These are phyloP conservation scores for Aspergillus glaucus DNA, from an alignment of 2,329 filamentous ascomycete genomes.

Conservation along the genomic window DNA sequence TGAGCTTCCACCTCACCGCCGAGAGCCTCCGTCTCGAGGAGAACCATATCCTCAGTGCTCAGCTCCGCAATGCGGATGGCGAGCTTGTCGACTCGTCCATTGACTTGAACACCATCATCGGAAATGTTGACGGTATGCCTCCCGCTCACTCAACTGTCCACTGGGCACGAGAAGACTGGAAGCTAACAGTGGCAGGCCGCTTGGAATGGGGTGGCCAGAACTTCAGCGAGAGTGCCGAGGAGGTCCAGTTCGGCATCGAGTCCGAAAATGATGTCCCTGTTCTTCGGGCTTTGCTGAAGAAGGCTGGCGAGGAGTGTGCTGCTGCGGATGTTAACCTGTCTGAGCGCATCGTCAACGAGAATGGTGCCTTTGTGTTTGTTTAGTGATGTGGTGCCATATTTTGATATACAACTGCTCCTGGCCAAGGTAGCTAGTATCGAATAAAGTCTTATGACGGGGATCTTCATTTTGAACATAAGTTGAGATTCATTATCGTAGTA, in stretches of 20 bases:
- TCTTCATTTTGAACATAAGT: no score
- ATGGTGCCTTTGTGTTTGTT: conserved; percentile 1
- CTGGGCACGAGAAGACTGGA: neutral
- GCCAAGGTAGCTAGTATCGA: no score
- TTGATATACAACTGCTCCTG: no score
- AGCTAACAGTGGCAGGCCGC: conserved; percentile 2
- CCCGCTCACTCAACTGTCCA: no score
- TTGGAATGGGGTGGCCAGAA: conserved; percentile 11
- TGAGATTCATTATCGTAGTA: no score
- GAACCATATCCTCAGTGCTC: conserved; percentile 7
- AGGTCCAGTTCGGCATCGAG: conserved; percentile 11
- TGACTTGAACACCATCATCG: conserved; percentile 10
- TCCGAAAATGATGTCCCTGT: conserved; percentile 11
- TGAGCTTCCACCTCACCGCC: conserved; percentile 16
- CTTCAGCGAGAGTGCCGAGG: conserved; percentile 9
- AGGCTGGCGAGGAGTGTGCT: neutral
- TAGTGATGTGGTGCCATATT: no score
- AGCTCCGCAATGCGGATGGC: conserved; percentile 4
- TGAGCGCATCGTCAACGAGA: conserved; percentile 10
- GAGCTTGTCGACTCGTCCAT: conserved; percentile 3
- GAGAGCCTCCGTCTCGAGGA: conserved; percentile 10
- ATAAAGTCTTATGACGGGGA: no score
- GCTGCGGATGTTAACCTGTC: conserved; percentile 11
- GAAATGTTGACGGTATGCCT: conserved; percentile 12
- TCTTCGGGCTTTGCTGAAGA: conserved; percentile 9